Base-by-base conservation (phyloP, 163 green algal species). In the Scenedesmus sp. region DNA sequence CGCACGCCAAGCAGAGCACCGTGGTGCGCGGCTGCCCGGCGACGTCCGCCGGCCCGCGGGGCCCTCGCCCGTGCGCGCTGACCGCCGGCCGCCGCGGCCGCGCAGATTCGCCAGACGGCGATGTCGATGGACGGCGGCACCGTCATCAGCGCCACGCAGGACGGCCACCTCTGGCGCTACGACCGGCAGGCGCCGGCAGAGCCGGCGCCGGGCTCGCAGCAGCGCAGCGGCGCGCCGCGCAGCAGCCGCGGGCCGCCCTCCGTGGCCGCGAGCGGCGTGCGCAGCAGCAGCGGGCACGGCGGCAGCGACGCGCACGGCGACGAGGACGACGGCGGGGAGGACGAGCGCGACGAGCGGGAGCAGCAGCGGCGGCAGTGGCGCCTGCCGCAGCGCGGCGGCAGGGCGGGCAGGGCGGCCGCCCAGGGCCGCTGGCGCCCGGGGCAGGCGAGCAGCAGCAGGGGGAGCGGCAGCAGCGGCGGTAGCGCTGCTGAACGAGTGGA, bases 91-190 rank as follows among this genome's bases (percentile, higher is more conserved):
- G 28, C 31, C 74, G 29, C 64, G 50, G 26, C 18, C 2, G 4
- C 73, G 44, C 71, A 88, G 86, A 83, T 93, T 15, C 84, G 91
- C 0, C 89, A 95, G 74, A 91, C 90, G 0, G 89, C 91, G 1
- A 71, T 96, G 2, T 91, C 84, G 2, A 71, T 48, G 33, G 87
- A 93, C 47, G 88, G 86, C 5, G 45, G 4, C 18, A 89, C 83
- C 31, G 69, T 94, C n/a, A 63, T 94, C 9, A 77, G 77, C 18
- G 75, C 67, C 6, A 90, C 88, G 57, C 89, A 96, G 22, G 87
- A 91, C n/a, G 87, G 83, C 11, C 70, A n/a, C 20, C 54, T 96
- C 0, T 90, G 84, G 22, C 78, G 91, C 14, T 94, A 83, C 63
- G 87, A 87, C 53, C 44, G 51, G 47, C 63, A 72, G n/a, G n/a